phyloP scores from a whole-genome alignment of 345 rosid species.

The Ceriops decandra region DNA sequence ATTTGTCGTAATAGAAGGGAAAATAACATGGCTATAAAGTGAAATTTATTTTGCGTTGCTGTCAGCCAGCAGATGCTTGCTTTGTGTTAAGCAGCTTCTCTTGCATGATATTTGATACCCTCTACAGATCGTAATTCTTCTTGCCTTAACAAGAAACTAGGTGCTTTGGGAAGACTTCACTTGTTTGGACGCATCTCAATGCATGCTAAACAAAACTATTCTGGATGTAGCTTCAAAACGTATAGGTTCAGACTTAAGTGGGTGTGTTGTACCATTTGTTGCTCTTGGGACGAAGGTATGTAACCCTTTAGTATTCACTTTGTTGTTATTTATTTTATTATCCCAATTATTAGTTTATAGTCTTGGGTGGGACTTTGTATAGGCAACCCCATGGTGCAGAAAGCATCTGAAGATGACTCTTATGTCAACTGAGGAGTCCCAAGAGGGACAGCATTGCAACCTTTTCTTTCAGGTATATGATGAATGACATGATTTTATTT shows the following conservation, averaged over 20 bases:
- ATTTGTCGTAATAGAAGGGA: no score
- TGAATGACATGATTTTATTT: not conserved
- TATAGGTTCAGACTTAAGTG: constrained; percentile 43
- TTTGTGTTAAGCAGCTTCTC: not conserved
- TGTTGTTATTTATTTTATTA: not conserved
- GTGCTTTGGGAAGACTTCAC: constrained; percentile 82
- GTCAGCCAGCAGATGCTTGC: not conserved
- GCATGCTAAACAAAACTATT: constrained; percentile 67
- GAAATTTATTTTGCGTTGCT: not conserved
- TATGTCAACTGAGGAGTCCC: constrained; percentile 75
- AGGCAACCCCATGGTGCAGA: constrained; percentile 82
- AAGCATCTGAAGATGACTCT: constrained; percentile 83
- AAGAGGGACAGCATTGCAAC: constrained; percentile 75
- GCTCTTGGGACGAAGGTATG: constrained; percentile 64
- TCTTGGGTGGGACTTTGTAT: not conserved
- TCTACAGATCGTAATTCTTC: not conserved
- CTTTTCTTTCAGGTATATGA: constrained; percentile 60
- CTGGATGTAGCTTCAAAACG: constrained; percentile 55
- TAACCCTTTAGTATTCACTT: not conserved
- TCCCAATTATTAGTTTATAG: constrained; percentile 2
- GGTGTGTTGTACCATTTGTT: constrained; percentile 43
- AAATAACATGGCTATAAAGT: no score
- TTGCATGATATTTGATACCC: not conserved
- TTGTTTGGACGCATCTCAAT: constrained; percentile 82
- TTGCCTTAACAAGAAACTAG: constrained; percentile 48